Conservation (phyloP, 139 green algal genomes). For the Coelastrella sp. region DNA sequence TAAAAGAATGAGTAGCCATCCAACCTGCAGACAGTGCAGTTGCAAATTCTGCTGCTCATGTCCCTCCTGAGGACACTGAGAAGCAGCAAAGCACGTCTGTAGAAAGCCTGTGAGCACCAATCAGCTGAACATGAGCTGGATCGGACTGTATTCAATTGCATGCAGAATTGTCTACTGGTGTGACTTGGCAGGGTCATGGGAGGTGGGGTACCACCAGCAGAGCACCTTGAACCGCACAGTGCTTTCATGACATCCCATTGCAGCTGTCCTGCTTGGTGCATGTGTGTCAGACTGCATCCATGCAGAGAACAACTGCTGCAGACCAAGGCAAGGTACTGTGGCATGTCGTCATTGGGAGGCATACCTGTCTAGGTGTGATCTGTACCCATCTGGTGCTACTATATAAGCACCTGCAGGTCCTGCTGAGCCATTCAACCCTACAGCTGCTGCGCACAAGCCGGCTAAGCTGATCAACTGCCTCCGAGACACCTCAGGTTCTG, state of each 20-base stretch:
- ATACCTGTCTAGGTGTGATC: constrained; percentile 22
- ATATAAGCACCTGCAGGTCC: not conserved
- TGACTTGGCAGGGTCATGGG: no score
- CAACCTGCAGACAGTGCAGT: constrained; percentile 59
- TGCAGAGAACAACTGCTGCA: not conserved
- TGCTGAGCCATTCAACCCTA: not conserved
- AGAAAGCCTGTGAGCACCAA: no score
- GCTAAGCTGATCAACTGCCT: constrained; percentile 16
- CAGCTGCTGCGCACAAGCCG: constrained; percentile 21
- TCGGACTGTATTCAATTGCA: no score
- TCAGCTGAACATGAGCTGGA: not conserved
- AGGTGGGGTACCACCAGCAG: no score
- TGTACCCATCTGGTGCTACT: constrained; percentile 26
- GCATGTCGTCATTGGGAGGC: not conserved
- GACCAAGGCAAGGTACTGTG: not conserved
- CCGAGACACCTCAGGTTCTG: constrained; percentile 12
- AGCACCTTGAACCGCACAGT: no score
- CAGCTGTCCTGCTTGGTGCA: not conserved
- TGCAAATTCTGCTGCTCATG: no score
- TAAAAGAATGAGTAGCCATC: constrained; percentile 91
- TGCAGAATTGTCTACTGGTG: no score
- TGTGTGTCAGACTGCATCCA: not conserved
- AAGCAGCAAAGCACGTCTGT: no score
- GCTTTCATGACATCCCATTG: no score
- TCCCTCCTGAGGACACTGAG: not conserved